phyloP scores from a whole-genome alignment of 768 basidiomycete species.

The Sutorius australiensis region DNA sequence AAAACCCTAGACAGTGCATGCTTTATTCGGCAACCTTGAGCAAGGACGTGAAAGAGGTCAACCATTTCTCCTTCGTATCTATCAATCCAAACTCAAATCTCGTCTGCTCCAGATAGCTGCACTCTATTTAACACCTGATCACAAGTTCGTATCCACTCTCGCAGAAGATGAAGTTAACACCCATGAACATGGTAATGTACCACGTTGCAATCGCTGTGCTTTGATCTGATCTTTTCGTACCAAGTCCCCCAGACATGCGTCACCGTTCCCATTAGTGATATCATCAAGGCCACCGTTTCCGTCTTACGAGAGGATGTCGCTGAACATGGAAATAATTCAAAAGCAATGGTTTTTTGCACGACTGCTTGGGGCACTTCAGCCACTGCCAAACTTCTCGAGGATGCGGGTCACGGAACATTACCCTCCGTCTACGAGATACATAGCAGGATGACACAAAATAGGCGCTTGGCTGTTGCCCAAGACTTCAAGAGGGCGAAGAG shows the following conservation, averaged over 20 bases:
- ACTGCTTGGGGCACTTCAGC: conserved; percentile 57
- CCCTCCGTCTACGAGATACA: conserved; percentile 53
- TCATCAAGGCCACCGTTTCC: conserved; percentile 39
- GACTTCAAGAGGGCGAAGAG: conserved; percentile 43
- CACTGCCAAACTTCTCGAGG: conserved; percentile 34
- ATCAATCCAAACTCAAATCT: not conserved
- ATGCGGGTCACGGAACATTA: conserved; percentile 24
- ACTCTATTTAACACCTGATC: conserved; percentile 24
- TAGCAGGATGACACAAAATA: conserved; percentile 49
- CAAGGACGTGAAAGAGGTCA: conserved; percentile 55
- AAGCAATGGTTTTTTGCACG: conserved; percentile 62
- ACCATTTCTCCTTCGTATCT: conserved; percentile 1
- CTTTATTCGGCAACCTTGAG: conserved; percentile 75
- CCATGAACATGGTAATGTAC: conserved; percentile 51
- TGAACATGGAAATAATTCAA: conserved; percentile 31
- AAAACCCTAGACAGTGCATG: conserved; percentile 60
- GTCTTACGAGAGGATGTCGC: conserved; percentile 36
- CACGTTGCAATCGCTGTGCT: not conserved
- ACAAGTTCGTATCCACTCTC: conserved; percentile 56
- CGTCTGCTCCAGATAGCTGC: conserved; percentile 20
- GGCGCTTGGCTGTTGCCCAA: conserved; percentile 47
- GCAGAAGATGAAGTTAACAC: conserved; percentile 54
- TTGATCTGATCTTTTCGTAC: not conserved
- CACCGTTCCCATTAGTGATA: conserved; percentile 39
- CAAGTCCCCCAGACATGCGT: conserved; percentile 46